Evolutionary conservation across 176 grass and related monocot genomes (phyloP).

Genomic region (Typha latifolia): DNA sequence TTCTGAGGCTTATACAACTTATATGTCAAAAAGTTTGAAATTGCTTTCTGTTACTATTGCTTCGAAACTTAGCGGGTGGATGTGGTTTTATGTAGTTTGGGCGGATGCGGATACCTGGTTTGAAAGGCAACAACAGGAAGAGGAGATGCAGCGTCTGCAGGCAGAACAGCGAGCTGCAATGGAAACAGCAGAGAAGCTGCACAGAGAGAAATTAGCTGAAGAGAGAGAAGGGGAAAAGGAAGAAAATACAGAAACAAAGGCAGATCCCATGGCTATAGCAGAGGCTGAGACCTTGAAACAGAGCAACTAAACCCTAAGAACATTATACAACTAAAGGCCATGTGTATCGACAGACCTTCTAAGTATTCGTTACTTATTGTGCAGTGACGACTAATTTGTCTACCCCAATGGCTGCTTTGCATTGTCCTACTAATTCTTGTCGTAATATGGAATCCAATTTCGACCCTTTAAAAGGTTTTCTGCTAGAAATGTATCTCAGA

Average conservation of each 20-base stretch:
- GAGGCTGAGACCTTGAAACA: slow-evolving; percentile 52
- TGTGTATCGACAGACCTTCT: no score
- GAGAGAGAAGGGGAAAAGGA: slow-evolving; percentile 94
- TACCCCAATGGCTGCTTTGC: no score
- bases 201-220: slow-evolving; percentile 53
- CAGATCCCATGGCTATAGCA: slow-evolving; percentile 67
- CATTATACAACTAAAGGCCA: neutral
- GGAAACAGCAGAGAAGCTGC: slow-evolving; percentile 79
- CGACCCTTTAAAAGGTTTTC: neutral
- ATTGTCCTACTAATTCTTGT: no score
- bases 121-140: slow-evolving; percentile 97
- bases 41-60: neutral
- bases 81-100: slow-evolving; percentile 55
- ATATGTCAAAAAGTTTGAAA: neutral
- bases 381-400: no score
- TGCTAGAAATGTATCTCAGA: neutral
- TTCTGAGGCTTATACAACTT: no score
- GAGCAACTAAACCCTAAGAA: slow-evolving; percentile 9
- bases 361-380: no score
- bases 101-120: slow-evolving; percentile 99
- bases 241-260: slow-evolving; percentile 34
- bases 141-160: slow-evolving; percentile 82
- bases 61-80: neutral
- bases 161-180: slow-evolving; percentile 85
- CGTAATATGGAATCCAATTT: no score